Conservation (phyloP, 2,329 filamentous ascomycete genomes). For the Aureobasidium lini region DNA sequence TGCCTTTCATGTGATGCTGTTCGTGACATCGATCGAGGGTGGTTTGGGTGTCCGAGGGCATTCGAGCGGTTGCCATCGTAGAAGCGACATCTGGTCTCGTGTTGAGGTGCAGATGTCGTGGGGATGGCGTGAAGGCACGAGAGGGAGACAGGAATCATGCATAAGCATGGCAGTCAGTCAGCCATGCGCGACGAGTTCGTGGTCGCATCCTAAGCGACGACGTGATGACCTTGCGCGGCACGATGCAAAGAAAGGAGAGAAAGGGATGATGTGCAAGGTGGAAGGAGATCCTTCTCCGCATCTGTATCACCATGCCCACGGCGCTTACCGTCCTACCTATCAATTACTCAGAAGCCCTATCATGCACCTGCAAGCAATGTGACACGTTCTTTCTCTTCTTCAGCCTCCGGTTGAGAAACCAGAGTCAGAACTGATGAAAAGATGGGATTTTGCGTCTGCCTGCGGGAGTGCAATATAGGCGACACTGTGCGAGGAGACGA, state of each 20-base stretch:
- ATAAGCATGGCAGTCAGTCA: background rate
- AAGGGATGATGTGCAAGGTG: background rate
- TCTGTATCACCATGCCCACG: background rate
- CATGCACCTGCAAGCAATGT: background rate
- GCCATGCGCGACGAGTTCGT: background rate
- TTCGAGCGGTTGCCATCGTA: background rate
- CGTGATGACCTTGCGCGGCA: background rate
- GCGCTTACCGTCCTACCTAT: conserved; percentile 3
- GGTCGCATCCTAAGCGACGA: background rate
- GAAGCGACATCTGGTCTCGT: no score
- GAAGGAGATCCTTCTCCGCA: background rate
- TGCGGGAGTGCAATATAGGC: conserved; percentile 3
- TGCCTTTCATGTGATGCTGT: background rate
- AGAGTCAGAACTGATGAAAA: conserved; percentile 8
- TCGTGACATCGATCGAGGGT: background rate
- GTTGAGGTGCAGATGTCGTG: background rate
- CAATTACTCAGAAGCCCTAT: background rate
- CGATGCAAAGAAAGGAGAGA: background rate
- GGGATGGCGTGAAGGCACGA: background rate
- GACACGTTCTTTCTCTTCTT: background rate
- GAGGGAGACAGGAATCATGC: background rate
- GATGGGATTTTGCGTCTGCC: conserved; percentile 2
- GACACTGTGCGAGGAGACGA: conserved; percentile 5
- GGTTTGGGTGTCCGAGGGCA: background rate
- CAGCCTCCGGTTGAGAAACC: conserved; percentile 1